Conservation (phyloP, 257 asterid genomes). For the Solanum appendiculatum region DNA sequence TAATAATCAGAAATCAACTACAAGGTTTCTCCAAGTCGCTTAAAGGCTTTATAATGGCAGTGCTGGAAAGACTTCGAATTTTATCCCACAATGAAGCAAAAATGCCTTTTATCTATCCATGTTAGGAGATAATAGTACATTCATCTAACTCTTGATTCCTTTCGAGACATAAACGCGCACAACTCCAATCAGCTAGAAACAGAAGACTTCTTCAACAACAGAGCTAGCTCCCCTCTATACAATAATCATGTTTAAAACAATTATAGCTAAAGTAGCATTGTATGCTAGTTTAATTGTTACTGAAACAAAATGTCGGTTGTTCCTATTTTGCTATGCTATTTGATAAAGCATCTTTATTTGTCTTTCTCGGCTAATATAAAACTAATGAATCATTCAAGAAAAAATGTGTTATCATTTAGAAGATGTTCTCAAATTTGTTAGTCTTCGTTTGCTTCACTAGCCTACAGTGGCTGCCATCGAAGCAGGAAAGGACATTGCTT, state of each 20-base stretch:
- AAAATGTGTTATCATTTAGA: neutral
- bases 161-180: neutral
- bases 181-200: neutral
- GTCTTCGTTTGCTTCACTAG: slow-evolving; percentile 16
- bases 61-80: neutral
- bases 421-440: neutral
- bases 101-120: neutral
- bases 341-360: neutral
- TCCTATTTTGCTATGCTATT: neutral
- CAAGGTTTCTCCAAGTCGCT: neutral
- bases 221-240: neutral
- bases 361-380: neutral
- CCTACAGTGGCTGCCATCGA: slow-evolving; percentile 98
- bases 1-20: neutral
- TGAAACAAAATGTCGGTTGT: neutral
- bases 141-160: neutral
- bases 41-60: neutral
- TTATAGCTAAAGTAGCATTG: neutral
- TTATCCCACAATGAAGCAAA: neutral
- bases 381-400: neutral
- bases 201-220: neutral
- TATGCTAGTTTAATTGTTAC: neutral
- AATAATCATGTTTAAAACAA: neutral
- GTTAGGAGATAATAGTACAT: neutral
- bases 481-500: slow-evolving; percentile 97